Evolutionary conservation across 2,329 filamentous ascomycete species (phyloP), one percentile per base, ranked within the genome.

Genomic region (Fusarium austroafricanum): DNA sequence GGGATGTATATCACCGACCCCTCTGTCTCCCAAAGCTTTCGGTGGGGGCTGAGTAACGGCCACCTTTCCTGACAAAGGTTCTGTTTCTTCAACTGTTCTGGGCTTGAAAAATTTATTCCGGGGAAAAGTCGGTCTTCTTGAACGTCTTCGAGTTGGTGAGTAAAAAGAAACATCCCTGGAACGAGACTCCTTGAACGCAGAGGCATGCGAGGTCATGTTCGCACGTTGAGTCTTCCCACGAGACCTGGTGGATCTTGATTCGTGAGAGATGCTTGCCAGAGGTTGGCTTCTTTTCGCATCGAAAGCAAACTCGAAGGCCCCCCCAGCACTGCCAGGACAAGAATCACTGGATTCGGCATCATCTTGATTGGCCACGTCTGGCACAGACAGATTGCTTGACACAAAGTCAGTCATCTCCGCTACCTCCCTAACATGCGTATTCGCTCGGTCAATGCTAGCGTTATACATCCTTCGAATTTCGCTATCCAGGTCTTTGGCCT

Each of bases 251-350:
- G 15, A 12, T 31, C 14, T 21, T 31, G 37, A 17, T 15, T 21
- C 17, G 15, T 20, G 10, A 52, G 28, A 17, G 15, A 10, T 11
- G 2, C 20, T 26, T 50, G 18, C 10, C 20, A 3, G 21, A 23
- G 21, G n/a, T 23, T 14, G 4, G 17, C 10, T 23, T 18, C 10
- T 35, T 10, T 15, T 20, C 12, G 9, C 12, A 12, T 15, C 47
- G 28, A 14, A 18, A 26, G 47, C 47, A 29, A 8, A 5, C 14
- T 63, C 58, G n/a, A 65, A 65, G 29, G 20, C 21, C 10, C 28
- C 6, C 12, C 61, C 62, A 29, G n/a, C 53, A 29, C 62, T 65
- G 14, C 12, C 23, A 45, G 50, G 35, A 33, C 14, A 11, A 8
- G 8, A 17, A 14, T n/a, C 15, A 4, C 26, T n/a, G 14, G 4